Evolutionary conservation across 176 grass and related monocot genomes (phyloP).

Genomic region (Triticum monococcum): DNA sequence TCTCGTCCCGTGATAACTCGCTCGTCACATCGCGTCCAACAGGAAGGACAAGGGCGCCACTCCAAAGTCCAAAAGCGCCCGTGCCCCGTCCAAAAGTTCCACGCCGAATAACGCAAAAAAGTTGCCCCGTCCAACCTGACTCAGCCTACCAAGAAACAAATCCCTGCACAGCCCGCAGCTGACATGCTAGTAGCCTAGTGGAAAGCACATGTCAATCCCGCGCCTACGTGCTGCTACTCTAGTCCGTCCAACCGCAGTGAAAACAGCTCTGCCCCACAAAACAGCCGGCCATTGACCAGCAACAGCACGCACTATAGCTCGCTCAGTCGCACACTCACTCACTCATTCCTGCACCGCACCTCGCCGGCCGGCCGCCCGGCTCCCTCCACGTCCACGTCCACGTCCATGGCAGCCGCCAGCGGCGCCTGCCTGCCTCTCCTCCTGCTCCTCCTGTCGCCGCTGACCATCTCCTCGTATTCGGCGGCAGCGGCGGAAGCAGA

Average conservation of each 20-base stretch:
- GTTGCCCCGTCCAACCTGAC: conserved; percentile 3
- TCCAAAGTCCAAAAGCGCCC: conserved; percentile 42
- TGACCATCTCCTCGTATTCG: not conserved
- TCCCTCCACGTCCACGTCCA: conserved; percentile 25
- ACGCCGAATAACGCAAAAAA: conserved; percentile 35
- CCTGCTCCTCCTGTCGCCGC: conserved; percentile 20
- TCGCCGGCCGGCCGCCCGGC: not conserved
- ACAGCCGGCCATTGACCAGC: not conserved
- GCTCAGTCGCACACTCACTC: not conserved
- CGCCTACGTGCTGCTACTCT: not conserved
- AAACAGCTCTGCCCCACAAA: not conserved
- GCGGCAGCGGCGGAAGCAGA: no score
- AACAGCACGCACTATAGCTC: not conserved
- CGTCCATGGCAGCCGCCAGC: conserved; percentile 36
- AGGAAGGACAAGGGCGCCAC: conserved; percentile 30
- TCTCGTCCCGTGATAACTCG: not conserved
- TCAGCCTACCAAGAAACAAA: conserved; percentile 7
- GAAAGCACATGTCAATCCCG: conserved; percentile 5
- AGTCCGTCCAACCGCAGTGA: not conserved
- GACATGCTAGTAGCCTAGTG: not conserved
- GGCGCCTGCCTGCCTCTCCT: not conserved
- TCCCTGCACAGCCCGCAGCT: conserved; percentile 13
- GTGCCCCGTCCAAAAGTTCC: conserved; percentile 17
- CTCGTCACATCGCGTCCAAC: conserved; percentile 18
- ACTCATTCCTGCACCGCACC: not conserved